Base-by-base conservation (phyloP, 768 basidiomycete genomes). In the Termitomyces titanicus region DNA sequence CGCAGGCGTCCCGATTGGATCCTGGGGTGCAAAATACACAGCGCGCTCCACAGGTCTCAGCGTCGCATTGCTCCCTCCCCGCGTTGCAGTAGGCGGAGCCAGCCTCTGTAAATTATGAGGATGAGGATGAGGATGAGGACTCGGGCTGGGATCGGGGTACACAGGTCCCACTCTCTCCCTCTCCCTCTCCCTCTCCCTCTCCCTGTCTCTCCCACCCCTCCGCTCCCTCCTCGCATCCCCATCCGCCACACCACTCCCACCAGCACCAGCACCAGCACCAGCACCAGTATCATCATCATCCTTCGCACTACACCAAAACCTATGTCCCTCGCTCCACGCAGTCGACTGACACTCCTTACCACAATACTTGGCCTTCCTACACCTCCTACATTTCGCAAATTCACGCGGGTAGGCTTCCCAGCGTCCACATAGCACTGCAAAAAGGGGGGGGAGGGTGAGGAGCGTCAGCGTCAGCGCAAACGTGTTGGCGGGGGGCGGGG, bases 331-430 rank as follows among this genome's bases (percentile, higher is more conserved):
- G 60, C 89, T 89, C 95, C 94, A 98, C 1, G 95, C 96, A 17
- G 87, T 90, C 61, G 90, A 93, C 75, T 97, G 95, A 66, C 95
- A 98, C 62, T 94, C 91, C 70, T 98, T 98, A 24, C 93, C 93
- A 64, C 97, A 98, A 68, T 98, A 99, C 70, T 99, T 99, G 10
- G 96, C 97, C 72, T 98, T 97, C 62, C 96, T 74, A 72, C 97
- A 99, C 61, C 96, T 77, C 48, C 97, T 71, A 66, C 97, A 98
- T 67, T 99, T 98, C 9, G 95, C 95, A 70, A 99, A 99, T 70
- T 98, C 93, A 25, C 96, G 81, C 1, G 96, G 92, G 62, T 84
- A 91, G 11, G 79, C 75, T 70, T 99, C 97, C 97, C 95, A 98
- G 61, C 83, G 83, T 0, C 96, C 97, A 63, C 97, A 98, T 45